Conservation (phyloP, 2,329 filamentous ascomycete genomes). For the Aspergillus hiratsukae region DNA sequence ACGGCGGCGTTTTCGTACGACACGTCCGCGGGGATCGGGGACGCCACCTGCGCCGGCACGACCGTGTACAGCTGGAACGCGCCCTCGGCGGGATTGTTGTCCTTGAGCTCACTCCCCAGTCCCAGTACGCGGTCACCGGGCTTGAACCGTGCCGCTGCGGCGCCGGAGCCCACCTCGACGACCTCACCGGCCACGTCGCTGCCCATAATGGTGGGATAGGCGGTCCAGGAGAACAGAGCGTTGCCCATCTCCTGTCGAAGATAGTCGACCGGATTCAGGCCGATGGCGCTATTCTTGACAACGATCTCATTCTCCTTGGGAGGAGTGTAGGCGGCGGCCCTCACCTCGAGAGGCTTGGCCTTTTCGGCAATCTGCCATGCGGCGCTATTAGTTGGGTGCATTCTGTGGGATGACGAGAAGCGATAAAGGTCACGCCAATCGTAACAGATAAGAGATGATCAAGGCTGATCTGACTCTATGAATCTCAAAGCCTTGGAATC, state of each 20-base stretch:
- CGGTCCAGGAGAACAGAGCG: conserved; percentile 24
- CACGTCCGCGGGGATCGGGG: conserved; percentile 12
- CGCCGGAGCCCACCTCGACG: conserved; percentile 30
- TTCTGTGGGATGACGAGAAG: neutral
- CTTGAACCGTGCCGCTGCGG: conserved; percentile 23
- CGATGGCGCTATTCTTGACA: conserved; percentile 38
- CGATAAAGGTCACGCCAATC: neutral
- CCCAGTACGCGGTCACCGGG: conserved; percentile 44
- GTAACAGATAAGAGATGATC: neutral
- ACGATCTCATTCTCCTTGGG: conserved; percentile 36
- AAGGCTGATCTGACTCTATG: neutral
- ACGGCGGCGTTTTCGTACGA: conserved; percentile 16
- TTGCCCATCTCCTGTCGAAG: conserved; percentile 29
- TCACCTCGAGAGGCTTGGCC: conserved; percentile 29
- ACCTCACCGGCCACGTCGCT: conserved; percentile 44
- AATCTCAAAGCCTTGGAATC: no score
- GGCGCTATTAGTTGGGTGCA: conserved; percentile 24
- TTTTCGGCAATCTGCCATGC: conserved; percentile 33
- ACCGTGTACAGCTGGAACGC: conserved; percentile 24
- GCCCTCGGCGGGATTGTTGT: conserved; percentile 11
- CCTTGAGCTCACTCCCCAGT: conserved; percentile 11
- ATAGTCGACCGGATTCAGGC: conserved; percentile 44
- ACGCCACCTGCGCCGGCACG: conserved; percentile 9
- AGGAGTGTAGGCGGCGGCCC: conserved; percentile 34
- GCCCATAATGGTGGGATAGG: conserved; percentile 38